Evolutionary conservation across 768 basidiomycete species (phyloP), one percentile per base, ranked within the genome.

Genomic region (Cyclocybe aegerita): DNA sequence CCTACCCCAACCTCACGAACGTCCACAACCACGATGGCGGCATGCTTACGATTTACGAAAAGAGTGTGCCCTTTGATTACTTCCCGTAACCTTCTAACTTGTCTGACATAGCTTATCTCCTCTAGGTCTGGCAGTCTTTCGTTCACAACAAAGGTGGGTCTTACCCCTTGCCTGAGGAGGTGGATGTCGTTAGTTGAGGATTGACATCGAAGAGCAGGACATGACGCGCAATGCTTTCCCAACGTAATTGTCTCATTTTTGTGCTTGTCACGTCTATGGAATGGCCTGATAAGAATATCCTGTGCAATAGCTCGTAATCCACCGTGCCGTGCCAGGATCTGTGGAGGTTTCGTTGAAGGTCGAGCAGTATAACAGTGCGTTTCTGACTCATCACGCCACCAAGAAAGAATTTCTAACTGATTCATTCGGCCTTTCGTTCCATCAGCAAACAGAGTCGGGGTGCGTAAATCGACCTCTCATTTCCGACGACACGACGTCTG

Each of bases 91-190:
- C 35, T 6, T 16, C 7, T 14, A 10, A 16, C 2, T 34, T n/a
- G 5, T 39, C 14, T 44, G 14, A 15, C n/a, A 15, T 32, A 15
- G 43, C 7, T 15, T 12, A 12, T 9, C 34, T 34, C 41, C 12
- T 36, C 61, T 23, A 88, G 89, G 90, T 92, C 46, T 92, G 90
- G 90, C 79, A 82, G 60, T 89, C 86, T 4, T 92, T 93, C 61
- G 55, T 91, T 2, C 81, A 85, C 39, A 88, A 83, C 56, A 78
- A 83, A 76, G 90, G 89, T 85, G 37, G 10, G 30, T 50, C 23
- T 30, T 16, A 39, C 23, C 11, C 16, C 12, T 40, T 38, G 23
- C 23, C 23, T 23, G 3, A 23, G 23, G 23, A 23, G 23, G 4
- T 23, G 23, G 23, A 49, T 40, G 35, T 30, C 43, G 46, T 43